These are phyloP conservation scores for Penicillium daleae DNA, from an alignment of 495 filamentous ascomycete species.

Conservation along the genomic window DNA sequence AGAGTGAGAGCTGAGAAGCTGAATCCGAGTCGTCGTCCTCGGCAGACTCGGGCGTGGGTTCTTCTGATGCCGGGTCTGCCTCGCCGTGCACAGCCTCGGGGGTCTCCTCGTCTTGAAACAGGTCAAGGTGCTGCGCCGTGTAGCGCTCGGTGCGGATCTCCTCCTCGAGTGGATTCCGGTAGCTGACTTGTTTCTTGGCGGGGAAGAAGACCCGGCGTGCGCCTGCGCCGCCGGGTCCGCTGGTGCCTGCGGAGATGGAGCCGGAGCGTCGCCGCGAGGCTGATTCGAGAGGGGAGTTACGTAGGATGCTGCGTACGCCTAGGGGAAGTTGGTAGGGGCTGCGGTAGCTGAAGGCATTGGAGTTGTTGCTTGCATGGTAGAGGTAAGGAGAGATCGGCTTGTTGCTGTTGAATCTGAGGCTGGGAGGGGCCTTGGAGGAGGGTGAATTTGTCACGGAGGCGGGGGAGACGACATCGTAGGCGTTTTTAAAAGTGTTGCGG, in stretches of 20 bases:
- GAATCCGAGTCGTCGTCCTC: constrained; percentile 47
- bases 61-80: constrained; percentile 1
- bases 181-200: constrained; percentile 60
- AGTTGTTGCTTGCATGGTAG: constrained; percentile 31
- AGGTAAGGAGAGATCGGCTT: constrained; percentile 36
- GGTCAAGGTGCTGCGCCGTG: constrained; percentile 50
- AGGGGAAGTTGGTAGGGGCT: constrained; percentile 68
- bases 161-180: constrained; percentile 56
- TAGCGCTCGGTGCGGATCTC: constrained; percentile 58
- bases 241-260: constrained; percentile 43
- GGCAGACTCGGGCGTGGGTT: constrained; percentile 39
- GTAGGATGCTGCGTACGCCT: constrained; percentile 71
- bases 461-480: constrained; percentile 70
- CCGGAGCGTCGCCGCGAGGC: constrained; percentile 40
- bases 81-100: constrained; percentile 15
- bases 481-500: constrained; percentile 82
- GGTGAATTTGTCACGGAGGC: constrained; percentile 59
- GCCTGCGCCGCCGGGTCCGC: constrained; percentile 36
- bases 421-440: constrained; percentile 29
- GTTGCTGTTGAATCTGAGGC: constrained; percentile 39
- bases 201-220: constrained; percentile 57
- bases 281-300: constrained; percentile 67
- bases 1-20: constrained; percentile 26
- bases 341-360: constrained; percentile 33
- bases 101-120: constrained; percentile 19